phyloP scores from a whole-genome alignment of 163 green algal genomes.

The Volvox carteri region DNA sequence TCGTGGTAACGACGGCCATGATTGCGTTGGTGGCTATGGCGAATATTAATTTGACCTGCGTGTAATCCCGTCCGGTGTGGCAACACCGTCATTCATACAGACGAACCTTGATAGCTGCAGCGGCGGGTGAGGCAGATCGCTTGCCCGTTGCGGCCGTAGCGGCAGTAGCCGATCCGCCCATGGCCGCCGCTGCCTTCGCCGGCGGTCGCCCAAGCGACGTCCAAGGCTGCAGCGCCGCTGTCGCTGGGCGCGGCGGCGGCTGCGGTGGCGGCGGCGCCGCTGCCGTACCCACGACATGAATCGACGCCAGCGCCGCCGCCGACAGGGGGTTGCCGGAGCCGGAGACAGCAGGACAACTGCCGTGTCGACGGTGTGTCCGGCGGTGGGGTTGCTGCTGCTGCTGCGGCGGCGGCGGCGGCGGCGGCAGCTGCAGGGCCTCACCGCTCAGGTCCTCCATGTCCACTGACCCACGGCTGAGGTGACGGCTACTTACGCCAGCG shows the following conservation, averaged over 20 bases:
- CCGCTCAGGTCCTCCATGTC: not conserved
- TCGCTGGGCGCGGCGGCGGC: not conserved
- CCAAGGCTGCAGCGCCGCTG: slow-evolving; percentile 32
- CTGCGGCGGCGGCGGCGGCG: not conserved
- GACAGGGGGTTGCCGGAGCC: not conserved
- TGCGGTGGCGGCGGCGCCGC: not conserved
- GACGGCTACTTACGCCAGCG: not conserved
- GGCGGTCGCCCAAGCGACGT: not conserved
- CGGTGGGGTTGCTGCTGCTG: not conserved
- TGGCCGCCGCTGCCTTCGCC: not conserved
- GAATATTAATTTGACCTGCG: too few species aligned
- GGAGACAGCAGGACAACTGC: not conserved
- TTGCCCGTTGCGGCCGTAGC: not conserved
- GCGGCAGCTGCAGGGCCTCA: not conserved
- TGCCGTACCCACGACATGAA: not conserved
- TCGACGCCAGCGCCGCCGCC: not conserved
- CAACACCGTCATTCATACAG: too few species aligned
- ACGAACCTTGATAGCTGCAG: not conserved
- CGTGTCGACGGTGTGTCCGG: not conserved
- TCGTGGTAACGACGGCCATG: too few species aligned
- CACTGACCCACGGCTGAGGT: not conserved
- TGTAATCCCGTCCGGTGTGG: too few species aligned
- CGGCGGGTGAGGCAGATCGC: not conserved
- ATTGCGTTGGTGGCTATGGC: too few species aligned
- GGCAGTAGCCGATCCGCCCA: not conserved